phyloP scores from a whole-genome alignment of 2,329 filamentous ascomycete genomes.

The Clonostachys rhizophaga region DNA sequence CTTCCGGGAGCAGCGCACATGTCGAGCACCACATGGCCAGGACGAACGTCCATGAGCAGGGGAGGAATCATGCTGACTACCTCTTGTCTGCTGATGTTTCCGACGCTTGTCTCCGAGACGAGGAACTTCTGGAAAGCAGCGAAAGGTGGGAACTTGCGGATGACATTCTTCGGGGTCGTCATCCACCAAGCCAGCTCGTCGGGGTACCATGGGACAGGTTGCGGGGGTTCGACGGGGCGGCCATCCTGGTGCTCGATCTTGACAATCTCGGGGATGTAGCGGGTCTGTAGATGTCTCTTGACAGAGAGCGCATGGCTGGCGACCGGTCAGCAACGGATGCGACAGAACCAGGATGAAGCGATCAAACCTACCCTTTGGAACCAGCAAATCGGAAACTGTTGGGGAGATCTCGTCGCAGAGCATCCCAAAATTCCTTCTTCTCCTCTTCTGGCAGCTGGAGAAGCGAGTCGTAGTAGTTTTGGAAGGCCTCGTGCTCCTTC shows the following conservation, averaged over 20 bases:
- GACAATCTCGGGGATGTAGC: slow-evolving; percentile 87
- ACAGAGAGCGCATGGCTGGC: slow-evolving; percentile 83
- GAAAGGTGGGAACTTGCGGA: slow-evolving; percentile 91
- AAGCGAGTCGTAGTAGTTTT: slow-evolving; percentile 80
- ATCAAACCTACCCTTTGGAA: slow-evolving; percentile 67
- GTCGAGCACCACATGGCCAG: slow-evolving; percentile 90
- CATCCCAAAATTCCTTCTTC: slow-evolving; percentile 76
- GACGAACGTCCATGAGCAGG: slow-evolving; percentile 82
- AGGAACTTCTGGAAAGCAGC: slow-evolving; percentile 96
- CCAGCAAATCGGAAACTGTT: slow-evolving; percentile 98
- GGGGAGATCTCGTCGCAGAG: slow-evolving; percentile 78
- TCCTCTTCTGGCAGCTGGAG: slow-evolving; percentile 75
- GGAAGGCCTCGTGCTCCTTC: slow-evolving; percentile 80
- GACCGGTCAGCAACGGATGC: slow-evolving; percentile 6
- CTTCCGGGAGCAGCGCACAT: slow-evolving; percentile 96
- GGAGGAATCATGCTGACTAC: slow-evolving; percentile 99
- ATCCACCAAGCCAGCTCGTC: slow-evolving; percentile 95
- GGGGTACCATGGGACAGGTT: slow-evolving; percentile 86
- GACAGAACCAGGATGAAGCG: not conserved
- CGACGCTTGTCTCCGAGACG: slow-evolving; percentile 93
- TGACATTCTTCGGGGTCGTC: slow-evolving; percentile 94
- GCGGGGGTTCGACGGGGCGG: slow-evolving; percentile 73
- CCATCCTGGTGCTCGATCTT: slow-evolving; percentile 81
- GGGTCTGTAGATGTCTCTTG: slow-evolving; percentile 78
- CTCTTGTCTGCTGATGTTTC: slow-evolving; percentile 96